Base-by-base conservation (phyloP, 495 filamentous ascomycete genomes). In the Trichoderma orchidacearum region DNA sequence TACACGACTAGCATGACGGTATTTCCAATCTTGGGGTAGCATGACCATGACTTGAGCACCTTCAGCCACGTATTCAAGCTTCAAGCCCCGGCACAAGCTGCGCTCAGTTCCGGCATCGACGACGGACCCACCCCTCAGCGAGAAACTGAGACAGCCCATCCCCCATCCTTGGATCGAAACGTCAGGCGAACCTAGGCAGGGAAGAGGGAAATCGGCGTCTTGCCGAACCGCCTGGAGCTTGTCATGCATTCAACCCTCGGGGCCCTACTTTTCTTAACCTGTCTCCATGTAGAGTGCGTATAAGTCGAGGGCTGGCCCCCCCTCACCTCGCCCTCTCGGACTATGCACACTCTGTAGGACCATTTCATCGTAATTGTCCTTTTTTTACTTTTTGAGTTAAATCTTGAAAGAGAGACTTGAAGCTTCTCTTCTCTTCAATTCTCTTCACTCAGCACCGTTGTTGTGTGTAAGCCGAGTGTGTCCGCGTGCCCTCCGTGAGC, bases 41-140 rank as follows among this genome's bases (percentile, higher is more conserved):
- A 48, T 48, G 41, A 27, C 41, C 27, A 3, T 4, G 5, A 23
- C 18, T n/a, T n/a, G n/a, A n/a, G n/a, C n/a, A n/a, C n/a, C n/a
- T n/a, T n/a, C 41, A 48, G 41, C 41, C 41, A 48, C 41, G 41
- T 48, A 48, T 48, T 48, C 41, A 48, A 48, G 41, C 41, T 48
- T 48, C 41, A 48, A 23, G 41, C 41, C 38, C 41, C 23, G 41
- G 18, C 32, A n/a, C n/a, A 11, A 35, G 32, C 32, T 35, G 32
- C 32, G 32, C 32, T 11, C 32, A 35, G 32, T 35, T 48, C 18
- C 41, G 18, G 41, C 18, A 48, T 48, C 21, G 41, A 27, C 41
- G 23, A 7, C 9, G 17, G 41, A 27, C 41, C 41, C 41, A 48
- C 41, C 15, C 5, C 38, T 3, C n/a, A 8, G 6, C 3, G 18